Percentiles rank a stretch among this genome's conserved stretches.
Conservation (phyloP, 129 eudicot species). For the Ambrosia artemisiifolia region DNA sequence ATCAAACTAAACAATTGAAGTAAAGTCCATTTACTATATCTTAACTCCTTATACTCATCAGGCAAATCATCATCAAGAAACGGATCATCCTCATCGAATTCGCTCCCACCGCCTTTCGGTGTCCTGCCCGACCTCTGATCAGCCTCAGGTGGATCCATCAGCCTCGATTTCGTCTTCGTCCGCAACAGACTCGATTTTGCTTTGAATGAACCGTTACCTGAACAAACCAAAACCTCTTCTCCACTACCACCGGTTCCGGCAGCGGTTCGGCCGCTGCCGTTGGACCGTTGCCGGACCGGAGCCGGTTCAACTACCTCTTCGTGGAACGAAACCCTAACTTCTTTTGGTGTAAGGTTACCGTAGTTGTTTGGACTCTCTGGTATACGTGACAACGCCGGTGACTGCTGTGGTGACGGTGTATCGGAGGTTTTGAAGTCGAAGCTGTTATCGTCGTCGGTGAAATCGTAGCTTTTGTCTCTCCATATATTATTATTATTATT, state of each 20-base stretch:
- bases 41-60: constrained; percentile 25
- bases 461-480: constrained; percentile 38
- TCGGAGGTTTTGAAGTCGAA: constrained; percentile 28
- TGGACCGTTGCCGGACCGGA: constrained; percentile 26
- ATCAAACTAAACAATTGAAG: constrained; percentile 28
- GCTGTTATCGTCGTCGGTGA: constrained; percentile 19
- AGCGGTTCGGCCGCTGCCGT: constrained; percentile 2
- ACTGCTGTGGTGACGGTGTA: constrained; percentile 28
- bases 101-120: constrained; percentile 27
- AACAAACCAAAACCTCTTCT: constrained; percentile 32
- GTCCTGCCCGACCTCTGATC: constrained; percentile 27
- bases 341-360: constrained; percentile 34
- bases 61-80: constrained; percentile 40
- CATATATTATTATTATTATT: neutral
- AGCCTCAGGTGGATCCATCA: constrained; percentile 29
- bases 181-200: constrained; percentile 25
- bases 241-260: neutral
- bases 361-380: constrained; percentile 33
- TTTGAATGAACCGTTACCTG: constrained; percentile 26
- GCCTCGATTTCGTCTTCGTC: constrained; percentile 35
- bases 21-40: constrained; percentile 37
- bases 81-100: constrained; percentile 40
- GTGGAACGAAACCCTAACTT: constrained; percentile 40
- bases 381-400: constrained; percentile 29
- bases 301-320: constrained; percentile 31